phyloP scores from a whole-genome alignment of 192 early-diverging fungal species.

The Entomortierella chlamydospora region DNA sequence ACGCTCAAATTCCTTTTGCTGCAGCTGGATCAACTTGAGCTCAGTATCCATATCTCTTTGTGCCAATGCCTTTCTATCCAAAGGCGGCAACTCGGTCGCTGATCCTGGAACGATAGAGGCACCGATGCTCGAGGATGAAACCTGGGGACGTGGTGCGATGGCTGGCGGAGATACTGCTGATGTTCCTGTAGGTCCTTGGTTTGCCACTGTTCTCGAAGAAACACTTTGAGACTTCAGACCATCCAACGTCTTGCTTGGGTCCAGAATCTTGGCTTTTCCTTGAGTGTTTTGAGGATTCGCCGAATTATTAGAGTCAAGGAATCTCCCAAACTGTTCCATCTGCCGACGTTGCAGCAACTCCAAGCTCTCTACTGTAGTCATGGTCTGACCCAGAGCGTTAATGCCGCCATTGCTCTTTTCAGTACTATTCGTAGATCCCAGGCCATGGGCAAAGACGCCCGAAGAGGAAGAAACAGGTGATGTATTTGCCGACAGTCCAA shows the following conservation, averaged over 20 bases:
- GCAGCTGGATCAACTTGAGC: constrained; percentile 38
- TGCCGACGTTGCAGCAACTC: constrained; percentile 37
- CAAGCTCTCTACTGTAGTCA: constrained; percentile 12
- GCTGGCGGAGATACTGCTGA: constrained; percentile 5
- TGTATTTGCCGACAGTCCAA: not conserved
- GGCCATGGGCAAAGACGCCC: too few species aligned
- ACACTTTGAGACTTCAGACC: constrained; percentile 18
- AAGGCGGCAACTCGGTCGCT: not conserved
- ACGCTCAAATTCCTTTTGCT: constrained; percentile 47
- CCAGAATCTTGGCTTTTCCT: constrained; percentile 35
- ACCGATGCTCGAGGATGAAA: not conserved
- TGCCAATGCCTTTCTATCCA: constrained; percentile 19
- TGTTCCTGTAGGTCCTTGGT: not conserved
- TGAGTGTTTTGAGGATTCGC: constrained; percentile 19
- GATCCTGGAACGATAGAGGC: not conserved
- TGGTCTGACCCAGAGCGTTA: not conserved
- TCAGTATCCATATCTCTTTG: constrained; percentile 42
- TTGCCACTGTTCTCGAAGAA: not conserved
- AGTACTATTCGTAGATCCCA: not conserved
- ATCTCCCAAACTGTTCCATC: constrained; percentile 40
- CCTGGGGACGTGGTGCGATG: constrained; percentile 6
- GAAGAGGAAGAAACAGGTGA: too few species aligned
- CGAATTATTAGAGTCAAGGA: not conserved
- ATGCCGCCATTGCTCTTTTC: not conserved
- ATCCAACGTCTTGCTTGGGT: constrained; percentile 42